A percentile compares a stretch with the other conserved stretches of the same genome.
Evolutionary conservation across 164 flowering plant genomes (phyloP).

Genomic region (Piper longum): DNA sequence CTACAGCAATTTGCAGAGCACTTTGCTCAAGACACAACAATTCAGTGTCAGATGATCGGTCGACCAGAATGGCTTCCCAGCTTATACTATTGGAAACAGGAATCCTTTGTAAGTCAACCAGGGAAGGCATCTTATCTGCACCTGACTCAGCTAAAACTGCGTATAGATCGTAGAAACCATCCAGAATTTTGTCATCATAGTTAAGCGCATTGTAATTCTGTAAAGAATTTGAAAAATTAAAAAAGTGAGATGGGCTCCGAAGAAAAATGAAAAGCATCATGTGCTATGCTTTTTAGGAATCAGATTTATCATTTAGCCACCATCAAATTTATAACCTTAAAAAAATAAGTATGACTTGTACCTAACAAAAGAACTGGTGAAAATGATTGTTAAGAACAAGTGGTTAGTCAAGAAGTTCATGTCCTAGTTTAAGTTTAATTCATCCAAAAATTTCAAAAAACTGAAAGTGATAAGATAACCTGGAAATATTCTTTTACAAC

Average conservation of each 20-base stretch:
- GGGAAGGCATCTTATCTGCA: slow-evolving; percentile 80
- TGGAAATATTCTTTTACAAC: no score
- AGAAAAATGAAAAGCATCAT: not conserved
- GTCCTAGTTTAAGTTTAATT: no score
- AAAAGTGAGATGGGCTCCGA: slow-evolving; percentile 32
- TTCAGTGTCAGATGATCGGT: slow-evolving; percentile 64
- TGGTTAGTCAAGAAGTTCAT: no score
- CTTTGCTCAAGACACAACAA: slow-evolving; percentile 62
- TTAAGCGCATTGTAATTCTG: slow-evolving; percentile 86
- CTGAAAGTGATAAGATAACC: no score
- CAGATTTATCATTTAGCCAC: not conserved
- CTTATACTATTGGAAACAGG: slow-evolving; percentile 50
- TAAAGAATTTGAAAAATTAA: slow-evolving; percentile 45
- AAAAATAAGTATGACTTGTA: not conserved
- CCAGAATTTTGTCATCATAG: slow-evolving; percentile 90
- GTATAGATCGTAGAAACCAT: slow-evolving; percentile 92
- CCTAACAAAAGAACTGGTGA: not conserved
- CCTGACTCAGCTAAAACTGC: slow-evolving; percentile 47
- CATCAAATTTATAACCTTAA: not conserved
- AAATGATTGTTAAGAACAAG: no score
- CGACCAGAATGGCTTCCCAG: slow-evolving; percentile 87
- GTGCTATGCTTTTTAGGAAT: not conserved
- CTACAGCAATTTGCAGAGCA: slow-evolving; percentile 46
- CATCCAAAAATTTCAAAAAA: no score
- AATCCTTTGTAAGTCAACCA: slow-evolving; percentile 74